These are phyloP conservation scores for Metschnikowia lunata DNA, from an alignment of 805 yeast species.

Conservation along the genomic window DNA sequence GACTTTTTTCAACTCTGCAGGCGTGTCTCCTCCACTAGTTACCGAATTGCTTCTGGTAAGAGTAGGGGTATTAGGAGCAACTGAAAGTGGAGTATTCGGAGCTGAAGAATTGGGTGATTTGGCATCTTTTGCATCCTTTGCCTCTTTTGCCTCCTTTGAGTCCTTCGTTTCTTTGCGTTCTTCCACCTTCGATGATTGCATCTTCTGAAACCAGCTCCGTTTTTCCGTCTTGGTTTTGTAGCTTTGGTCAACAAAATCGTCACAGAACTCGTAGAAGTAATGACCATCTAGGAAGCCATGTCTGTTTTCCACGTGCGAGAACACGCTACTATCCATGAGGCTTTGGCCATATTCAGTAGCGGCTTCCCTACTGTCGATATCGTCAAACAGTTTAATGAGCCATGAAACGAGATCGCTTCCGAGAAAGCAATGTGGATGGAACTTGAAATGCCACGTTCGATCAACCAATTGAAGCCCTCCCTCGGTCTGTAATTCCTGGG, in stretches of 20 bases:
- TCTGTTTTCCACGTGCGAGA: constrained; percentile 76
- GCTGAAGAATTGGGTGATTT: constrained; percentile 2
- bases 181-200: neutral
- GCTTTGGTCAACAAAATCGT: constrained; percentile 44
- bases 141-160: neutral
- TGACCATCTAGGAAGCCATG: constrained; percentile 91
- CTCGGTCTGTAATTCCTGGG: constrained; percentile 59
- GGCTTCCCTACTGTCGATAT: constrained; percentile 75
- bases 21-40: constrained; percentile 5
- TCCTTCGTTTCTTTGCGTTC: neutral
- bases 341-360: constrained; percentile 78
- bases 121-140: neutral
- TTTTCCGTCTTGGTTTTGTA: constrained; percentile 17
- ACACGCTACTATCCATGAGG: constrained; percentile 66
- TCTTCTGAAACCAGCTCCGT: constrained; percentile 29
- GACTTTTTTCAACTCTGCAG: constrained; percentile 8
- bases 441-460: constrained; percentile 86
- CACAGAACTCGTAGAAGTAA: constrained; percentile 72
- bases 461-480: constrained; percentile 68
- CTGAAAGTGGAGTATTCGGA: constrained; percentile 7
- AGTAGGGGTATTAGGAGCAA: constrained; percentile 5
- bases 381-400: constrained; percentile 74
- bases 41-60: constrained; percentile 26
- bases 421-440: constrained; percentile 70
- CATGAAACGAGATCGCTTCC: constrained; percentile 86